phyloP scores from a whole-genome alignment of 768 basidiomycete species.

The Cystofilobasidium ferigula region DNA sequence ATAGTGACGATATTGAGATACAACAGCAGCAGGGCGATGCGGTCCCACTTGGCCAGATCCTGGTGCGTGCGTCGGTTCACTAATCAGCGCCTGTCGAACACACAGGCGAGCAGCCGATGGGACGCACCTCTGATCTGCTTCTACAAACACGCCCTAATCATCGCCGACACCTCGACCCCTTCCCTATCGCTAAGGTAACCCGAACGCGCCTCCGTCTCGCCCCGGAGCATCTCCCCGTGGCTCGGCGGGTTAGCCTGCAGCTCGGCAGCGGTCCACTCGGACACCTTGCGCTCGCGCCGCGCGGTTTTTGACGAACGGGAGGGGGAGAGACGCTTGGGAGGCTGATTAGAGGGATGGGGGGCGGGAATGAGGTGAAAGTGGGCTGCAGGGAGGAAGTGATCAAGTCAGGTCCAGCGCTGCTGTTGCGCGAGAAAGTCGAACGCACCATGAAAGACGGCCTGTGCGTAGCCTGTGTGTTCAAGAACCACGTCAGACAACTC shows the following conservation, averaged over 20 bases:
- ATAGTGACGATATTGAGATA: too few relatives aligned
- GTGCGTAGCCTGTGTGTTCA: not conserved
- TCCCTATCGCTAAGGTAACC: slow-evolving; percentile 4
- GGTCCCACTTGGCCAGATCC: too few relatives aligned
- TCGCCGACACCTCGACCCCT: not conserved
- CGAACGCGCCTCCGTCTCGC: not conserved
- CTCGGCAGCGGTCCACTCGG: slow-evolving; percentile 6
- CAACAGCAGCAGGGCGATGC: too few relatives aligned
- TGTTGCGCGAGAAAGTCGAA: not conserved
- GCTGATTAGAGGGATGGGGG: not conserved
- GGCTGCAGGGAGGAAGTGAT: not conserved
- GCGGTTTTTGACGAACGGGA: not conserved
- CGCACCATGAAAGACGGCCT: not conserved
- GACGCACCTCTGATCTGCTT: too few relatives aligned
- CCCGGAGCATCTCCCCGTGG: slow-evolving; percentile 12
- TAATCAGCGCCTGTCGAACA: too few relatives aligned
- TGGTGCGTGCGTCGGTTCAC: too few relatives aligned
- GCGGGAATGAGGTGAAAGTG: slow-evolving; percentile 13
- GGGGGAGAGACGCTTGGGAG: not conserved
- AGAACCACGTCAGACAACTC: not conserved
- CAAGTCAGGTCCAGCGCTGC: too few relatives aligned
- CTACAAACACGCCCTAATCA: not conserved
- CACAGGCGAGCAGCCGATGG: too few relatives aligned
- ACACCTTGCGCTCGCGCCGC: not conserved
- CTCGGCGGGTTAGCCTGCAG: slow-evolving; percentile 9